These are phyloP conservation scores for Bruguiera hainesii DNA, from an alignment of 441 rosid genomes.

Conservation along the genomic window DNA sequence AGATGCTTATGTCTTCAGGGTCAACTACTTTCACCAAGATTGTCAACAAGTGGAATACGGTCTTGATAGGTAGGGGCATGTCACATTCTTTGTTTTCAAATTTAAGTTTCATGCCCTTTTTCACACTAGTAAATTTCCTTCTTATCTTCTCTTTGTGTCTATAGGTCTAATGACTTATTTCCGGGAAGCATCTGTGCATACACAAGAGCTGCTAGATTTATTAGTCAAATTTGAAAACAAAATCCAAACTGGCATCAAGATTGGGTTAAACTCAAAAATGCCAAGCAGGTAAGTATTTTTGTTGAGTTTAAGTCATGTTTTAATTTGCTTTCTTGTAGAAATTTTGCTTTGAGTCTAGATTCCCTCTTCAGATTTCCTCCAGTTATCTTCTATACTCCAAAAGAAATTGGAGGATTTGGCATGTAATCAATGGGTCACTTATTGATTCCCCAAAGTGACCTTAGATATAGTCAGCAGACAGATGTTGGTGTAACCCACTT, in stretches of 20 bases:
- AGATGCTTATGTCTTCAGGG: slow-evolving; percentile 99
- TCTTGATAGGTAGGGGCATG: slow-evolving; percentile 62
- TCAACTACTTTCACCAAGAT: slow-evolving; percentile 97
- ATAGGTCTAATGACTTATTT: slow-evolving; percentile 98
- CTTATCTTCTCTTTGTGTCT: neutral
- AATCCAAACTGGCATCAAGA: slow-evolving; percentile 96
- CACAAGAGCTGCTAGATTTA: slow-evolving; percentile 94
- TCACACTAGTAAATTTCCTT: slow-evolving; percentile 10
- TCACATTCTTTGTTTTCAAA: neutral
- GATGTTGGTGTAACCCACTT: slow-evolving; percentile 99
- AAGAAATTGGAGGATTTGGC: slow-evolving; percentile 99
- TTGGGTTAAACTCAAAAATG: slow-evolving; percentile 97
- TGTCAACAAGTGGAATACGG: slow-evolving; percentile 98
- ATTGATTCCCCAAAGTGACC: slow-evolving; percentile 98
- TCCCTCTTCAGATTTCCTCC: slow-evolving; percentile 82
- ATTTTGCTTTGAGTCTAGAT: neutral
- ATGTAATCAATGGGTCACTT: slow-evolving; percentile 99
- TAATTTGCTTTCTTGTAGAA: slow-evolving; percentile 5
- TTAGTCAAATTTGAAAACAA: slow-evolving; percentile 97
- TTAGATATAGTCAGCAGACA: slow-evolving; percentile 97
- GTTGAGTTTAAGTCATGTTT: neutral
- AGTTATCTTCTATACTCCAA: slow-evolving; percentile 97
- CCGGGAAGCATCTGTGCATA: slow-evolving; percentile 99
- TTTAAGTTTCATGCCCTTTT: neutral
- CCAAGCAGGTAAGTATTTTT: slow-evolving; percentile 72